phyloP scores from a whole-genome alignment of 2,329 filamentous ascomycete genomes.

The Westerdykella aurantiaca region DNA sequence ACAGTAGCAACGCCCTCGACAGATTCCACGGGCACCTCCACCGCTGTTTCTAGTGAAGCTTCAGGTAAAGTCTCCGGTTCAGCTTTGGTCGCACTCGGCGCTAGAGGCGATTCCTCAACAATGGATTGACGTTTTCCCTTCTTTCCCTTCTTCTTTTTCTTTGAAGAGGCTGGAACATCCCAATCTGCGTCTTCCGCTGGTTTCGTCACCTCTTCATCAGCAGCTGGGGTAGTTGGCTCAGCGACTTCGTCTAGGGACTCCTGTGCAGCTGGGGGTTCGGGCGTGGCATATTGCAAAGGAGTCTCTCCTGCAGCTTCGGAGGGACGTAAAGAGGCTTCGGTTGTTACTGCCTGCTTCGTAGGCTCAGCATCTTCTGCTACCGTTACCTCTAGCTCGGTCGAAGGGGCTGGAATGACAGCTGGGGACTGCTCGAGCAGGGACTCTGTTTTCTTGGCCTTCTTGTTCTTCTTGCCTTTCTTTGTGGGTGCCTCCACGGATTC shows the following conservation, averaged over 20 bases:
- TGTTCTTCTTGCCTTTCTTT: conserved; percentile 6
- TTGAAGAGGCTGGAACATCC: conserved; percentile 8
- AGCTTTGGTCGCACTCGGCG: too few species aligned
- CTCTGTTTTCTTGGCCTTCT: conserved; percentile 1
- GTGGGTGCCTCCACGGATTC: conserved; percentile 1
- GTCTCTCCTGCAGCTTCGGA: not conserved
- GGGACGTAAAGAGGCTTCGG: not conserved
- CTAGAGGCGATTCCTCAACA: conserved; percentile 8
- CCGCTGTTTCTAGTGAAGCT: too few species aligned
- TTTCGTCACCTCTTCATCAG: not conserved
- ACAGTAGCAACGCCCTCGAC: too few species aligned
- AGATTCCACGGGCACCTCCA: too few species aligned
- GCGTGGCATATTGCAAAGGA: not conserved
- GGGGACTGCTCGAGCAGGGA: conserved; percentile 1
- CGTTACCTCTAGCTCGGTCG: not conserved
- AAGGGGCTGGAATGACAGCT: not conserved
- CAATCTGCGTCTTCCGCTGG: conserved; percentile 1
- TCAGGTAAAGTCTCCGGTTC: too few species aligned
- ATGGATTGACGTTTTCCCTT: conserved; percentile 16
- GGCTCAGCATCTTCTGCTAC: too few species aligned
- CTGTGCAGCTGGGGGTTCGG: not conserved
- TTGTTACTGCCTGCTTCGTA: too few species aligned
- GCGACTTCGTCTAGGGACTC: conserved; percentile 3
- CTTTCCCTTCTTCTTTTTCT: conserved; percentile 24
- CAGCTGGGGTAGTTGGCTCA: not conserved